Base-by-base conservation (phyloP, 176 grass and related monocot species). In the Triticum dicoccoides region DNA sequence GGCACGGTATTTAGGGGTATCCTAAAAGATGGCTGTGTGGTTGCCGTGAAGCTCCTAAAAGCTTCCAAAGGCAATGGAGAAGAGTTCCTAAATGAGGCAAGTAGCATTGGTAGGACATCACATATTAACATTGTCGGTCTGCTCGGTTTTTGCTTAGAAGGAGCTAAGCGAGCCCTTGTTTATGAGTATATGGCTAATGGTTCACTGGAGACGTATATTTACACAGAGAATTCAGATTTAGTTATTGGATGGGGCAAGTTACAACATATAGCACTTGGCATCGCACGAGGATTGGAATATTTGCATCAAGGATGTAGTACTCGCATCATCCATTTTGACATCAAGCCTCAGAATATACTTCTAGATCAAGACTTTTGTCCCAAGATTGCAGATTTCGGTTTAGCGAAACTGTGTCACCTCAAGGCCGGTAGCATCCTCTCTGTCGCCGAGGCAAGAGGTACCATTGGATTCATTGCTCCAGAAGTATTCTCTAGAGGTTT, bases 271-370 rank as follows among this genome's bases (percentile, higher is more conserved):
- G 89, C 94, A 84, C 42, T 86, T 42, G 91, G 89, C 49, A 82
- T 91, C 34, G 91, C 91, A 4, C 72, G 77, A 34, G 93, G 89
- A 4, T 80, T 95, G 64, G 93, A 91, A 18, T 95, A 93, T 84
- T 85, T 95, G 73, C 94, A 92, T 32, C 85, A 45, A 2, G 85
- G 85, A 14, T 92, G 92, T 32, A 95, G 10, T 11, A 79, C 85
- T 2, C 89, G 75, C 9, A 93, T 96, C 30, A 87, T 96, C n/a
- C 94, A 96, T 90, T 96, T 93, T 68, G 94, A 93, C 61, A 92
- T 96, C 35, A 96, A 96, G 56, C 91, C 94, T 23, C 87, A 96
- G 0, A 96, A 96, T 12, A 88, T 93, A 10, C 85, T 96, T 66
- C 34, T 96, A 2, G 87, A 92, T 15, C n/a, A 90, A 27, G 70